Conservation (phyloP, 2,329 filamentous ascomycete genomes). For the Ophiognomonia clavigignenti-juglandacearum region DNA sequence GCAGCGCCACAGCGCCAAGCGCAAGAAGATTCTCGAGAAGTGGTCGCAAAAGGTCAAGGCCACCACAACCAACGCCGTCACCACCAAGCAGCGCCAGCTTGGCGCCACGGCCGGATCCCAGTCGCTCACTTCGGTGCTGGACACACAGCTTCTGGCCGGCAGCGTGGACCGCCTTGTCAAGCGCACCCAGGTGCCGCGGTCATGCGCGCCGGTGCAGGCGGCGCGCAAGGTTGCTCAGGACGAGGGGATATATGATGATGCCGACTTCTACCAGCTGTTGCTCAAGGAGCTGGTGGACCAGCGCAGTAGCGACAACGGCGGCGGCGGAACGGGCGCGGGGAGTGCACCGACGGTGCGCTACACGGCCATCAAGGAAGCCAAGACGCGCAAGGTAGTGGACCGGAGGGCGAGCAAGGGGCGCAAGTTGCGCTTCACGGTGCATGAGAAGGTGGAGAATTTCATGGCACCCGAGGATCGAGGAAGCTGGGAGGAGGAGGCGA, state of each 20-base stretch:
- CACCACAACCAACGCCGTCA: slow-evolving; percentile 45
- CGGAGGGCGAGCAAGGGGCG: slow-evolving; percentile 92
- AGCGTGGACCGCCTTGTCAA: slow-evolving; percentile 63
- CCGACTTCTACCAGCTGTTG: slow-evolving; percentile 88
- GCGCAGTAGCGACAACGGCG: slow-evolving; percentile 63
- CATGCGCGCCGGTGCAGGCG: slow-evolving; percentile 69
- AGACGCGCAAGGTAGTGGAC: slow-evolving; percentile 79
- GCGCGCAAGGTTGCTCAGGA: slow-evolving; percentile 54
- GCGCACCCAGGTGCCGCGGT: slow-evolving; percentile 66
- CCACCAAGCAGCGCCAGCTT: slow-evolving; percentile 50
- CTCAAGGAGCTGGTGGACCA: slow-evolving; percentile 92
- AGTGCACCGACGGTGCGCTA: slow-evolving; percentile 58
- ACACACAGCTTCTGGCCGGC: slow-evolving; percentile 64
- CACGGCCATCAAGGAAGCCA: slow-evolving; percentile 69
- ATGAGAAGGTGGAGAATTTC: slow-evolving; percentile 97
- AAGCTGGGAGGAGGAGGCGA: slow-evolving; percentile 73
- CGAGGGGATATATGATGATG: slow-evolving; percentile 77
- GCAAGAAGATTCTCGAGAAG: slow-evolving; percentile 74
- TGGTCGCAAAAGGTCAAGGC: slow-evolving; percentile 80
- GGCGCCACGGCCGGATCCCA: slow-evolving; percentile 44
- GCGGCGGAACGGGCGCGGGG: slow-evolving; percentile 22
- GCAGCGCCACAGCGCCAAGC: slow-evolving; percentile 49
- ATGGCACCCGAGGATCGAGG: slow-evolving; percentile 87
- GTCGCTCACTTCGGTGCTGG: slow-evolving; percentile 61
- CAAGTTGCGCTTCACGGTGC: slow-evolving; percentile 89